A percentile compares a stretch with the other conserved stretches of the same genome.
phyloP scores from a whole-genome alignment of 2,329 filamentous ascomycete species.

The Colletotrichum liriopes region DNA sequence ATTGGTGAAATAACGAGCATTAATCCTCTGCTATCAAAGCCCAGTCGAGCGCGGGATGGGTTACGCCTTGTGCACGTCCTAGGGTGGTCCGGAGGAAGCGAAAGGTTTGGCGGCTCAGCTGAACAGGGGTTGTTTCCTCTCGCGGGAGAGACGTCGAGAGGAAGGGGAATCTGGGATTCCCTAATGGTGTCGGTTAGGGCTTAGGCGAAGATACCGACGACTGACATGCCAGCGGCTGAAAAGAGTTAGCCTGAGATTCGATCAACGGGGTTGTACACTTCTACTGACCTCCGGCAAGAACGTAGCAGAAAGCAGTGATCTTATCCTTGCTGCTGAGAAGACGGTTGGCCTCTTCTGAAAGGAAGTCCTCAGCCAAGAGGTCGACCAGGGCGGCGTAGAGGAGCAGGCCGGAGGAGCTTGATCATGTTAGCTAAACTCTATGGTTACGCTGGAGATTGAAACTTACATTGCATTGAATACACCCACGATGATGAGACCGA shows the following conservation, averaged over 20 bases:
- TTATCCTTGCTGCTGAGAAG: constrained; percentile 68
- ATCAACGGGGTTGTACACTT: neutral
- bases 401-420: constrained; percentile 71
- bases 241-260: neutral
- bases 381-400: constrained; percentile 77
- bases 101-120: neutral
- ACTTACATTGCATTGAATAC: constrained; percentile 76
- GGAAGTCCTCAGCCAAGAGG: constrained; percentile 75
- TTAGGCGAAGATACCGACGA: constrained; percentile 64
- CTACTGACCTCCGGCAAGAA: constrained; percentile 66
- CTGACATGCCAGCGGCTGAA: constrained; percentile 61
- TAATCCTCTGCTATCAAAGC: constrained; percentile 36
- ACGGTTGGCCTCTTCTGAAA: constrained; percentile 70
- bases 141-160: constrained; percentile 12
- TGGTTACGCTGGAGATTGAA: too few species aligned
- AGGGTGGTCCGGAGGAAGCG: neutral
- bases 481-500: constrained; percentile 76
- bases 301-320: constrained; percentile 66
- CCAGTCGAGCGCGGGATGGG: constrained; percentile 6
- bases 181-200: constrained; percentile 3
- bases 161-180: neutral
- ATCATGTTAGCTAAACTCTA: constrained; percentile 11
- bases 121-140: neutral
- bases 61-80: neutral
- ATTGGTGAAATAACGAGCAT: constrained; percentile 22